phyloP scores from a whole-genome alignment of 2,329 filamentous ascomycete species.

The Nannizzia gypsea region DNA sequence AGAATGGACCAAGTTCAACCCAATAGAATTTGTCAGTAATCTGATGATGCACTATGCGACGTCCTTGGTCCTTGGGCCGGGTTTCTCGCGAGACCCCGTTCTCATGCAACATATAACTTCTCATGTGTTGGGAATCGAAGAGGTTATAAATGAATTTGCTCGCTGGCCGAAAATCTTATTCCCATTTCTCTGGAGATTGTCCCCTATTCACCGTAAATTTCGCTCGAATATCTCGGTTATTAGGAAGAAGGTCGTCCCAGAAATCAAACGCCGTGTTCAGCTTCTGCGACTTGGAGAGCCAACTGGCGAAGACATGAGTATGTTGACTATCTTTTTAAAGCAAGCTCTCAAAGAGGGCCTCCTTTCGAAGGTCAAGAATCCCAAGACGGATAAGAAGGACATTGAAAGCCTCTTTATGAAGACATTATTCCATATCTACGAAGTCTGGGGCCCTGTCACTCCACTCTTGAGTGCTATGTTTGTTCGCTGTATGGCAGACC shows the following conservation, averaged over 20 bases:
- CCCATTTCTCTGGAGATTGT: background rate
- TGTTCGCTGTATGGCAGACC: background rate
- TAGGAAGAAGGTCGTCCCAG: background rate
- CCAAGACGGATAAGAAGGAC: background rate
- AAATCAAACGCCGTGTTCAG: background rate
- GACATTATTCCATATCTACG: background rate
- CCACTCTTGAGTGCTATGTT: background rate
- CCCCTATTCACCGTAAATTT: background rate
- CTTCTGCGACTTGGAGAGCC: background rate
- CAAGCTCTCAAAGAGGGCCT: background rate
- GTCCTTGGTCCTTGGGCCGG: background rate
- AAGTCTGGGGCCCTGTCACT: background rate
- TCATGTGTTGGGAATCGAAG: background rate
- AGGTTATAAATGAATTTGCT: background rate
- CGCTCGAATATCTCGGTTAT: background rate
- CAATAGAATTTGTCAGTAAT: background rate
- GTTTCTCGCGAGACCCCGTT: background rate
- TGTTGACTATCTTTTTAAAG: background rate
- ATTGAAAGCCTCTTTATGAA: background rate
- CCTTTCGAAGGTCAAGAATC: background rate
- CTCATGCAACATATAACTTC: background rate
- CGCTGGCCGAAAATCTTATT: background rate
- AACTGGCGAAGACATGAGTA: background rate
- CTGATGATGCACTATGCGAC: background rate
- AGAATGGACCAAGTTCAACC: background rate